Conservation (phyloP, 1,284 basidiomycete genomes). For the Somion occarium region DNA sequence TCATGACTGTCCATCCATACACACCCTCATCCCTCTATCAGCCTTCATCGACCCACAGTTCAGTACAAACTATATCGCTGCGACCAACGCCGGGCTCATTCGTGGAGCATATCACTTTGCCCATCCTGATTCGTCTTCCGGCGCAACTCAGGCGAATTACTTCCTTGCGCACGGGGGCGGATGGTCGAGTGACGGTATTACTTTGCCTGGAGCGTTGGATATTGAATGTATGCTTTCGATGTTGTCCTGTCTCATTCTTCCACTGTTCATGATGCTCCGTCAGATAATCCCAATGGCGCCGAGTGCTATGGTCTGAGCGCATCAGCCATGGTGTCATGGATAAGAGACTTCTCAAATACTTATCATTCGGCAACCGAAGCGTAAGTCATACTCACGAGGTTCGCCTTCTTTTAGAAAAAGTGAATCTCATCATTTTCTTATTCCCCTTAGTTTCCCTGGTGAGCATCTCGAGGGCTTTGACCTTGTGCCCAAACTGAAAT, state of each 20-base stretch:
- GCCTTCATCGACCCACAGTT: constrained; percentile 38
- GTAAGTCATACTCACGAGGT: constrained; percentile 24
- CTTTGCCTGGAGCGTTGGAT: constrained; percentile 60
- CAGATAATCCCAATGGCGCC: constrained; percentile 45
- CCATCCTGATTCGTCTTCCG: constrained; percentile 44
- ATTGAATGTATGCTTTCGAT: constrained; percentile 45
- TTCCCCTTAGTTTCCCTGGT: constrained; percentile 10
- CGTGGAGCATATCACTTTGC: constrained; percentile 62
- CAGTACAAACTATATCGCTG: constrained; percentile 47
- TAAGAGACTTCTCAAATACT: constrained; percentile 55
- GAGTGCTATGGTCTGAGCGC: constrained; percentile 54
- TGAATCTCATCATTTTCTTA: not conserved
- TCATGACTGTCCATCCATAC: not conserved
- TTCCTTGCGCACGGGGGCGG: constrained; percentile 61
- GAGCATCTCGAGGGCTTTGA: constrained; percentile 4
- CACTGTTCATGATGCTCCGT: not conserved
- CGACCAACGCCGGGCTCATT: constrained; percentile 51
- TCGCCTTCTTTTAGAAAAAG: not conserved
- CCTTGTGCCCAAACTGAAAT: not conserved
- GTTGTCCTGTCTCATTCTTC: not conserved
- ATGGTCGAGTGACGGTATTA: constrained; percentile 55
- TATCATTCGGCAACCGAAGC: constrained; percentile 49
- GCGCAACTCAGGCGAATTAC: constrained; percentile 52
- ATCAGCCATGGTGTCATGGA: constrained; percentile 57
- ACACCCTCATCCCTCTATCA: constrained; percentile 14